Evolutionary conservation across 1,284 basidiomycete species (phyloP).

Genomic region (Leccinum subatratum): DNA sequence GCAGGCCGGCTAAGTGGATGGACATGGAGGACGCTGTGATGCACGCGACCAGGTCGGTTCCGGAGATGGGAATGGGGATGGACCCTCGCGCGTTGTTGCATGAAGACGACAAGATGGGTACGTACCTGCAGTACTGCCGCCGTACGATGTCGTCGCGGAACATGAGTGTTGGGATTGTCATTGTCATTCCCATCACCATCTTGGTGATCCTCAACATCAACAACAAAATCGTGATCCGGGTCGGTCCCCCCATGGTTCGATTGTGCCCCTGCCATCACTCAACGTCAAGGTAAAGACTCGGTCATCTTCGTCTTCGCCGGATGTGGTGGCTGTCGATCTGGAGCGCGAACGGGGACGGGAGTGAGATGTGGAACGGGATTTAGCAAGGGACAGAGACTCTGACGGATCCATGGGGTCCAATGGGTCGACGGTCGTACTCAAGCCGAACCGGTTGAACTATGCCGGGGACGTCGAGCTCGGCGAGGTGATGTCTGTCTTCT

Average conservation of each 20-base stretch:
- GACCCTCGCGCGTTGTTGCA: background rate
- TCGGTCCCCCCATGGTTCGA: background rate
- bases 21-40: background rate
- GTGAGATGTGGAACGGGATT: background rate
- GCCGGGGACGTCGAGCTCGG: conserved; percentile 1
- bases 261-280: background rate
- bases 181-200: background rate
- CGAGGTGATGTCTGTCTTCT: background rate
- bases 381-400: background rate
- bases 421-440: background rate
- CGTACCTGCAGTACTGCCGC: background rate
- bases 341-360: background rate
- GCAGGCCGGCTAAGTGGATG: background rate
- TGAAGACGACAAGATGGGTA: background rate
- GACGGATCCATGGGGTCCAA: background rate
- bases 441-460: background rate
- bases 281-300: background rate
- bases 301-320: background rate
- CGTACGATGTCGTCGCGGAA: background rate
- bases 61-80: background rate
- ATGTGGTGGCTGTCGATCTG: background rate
- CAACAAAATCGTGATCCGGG: background rate
- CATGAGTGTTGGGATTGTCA: background rate
- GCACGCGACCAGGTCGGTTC: background rate
- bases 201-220: background rate